Evolutionary conservation across 768 basidiomycete genomes (phyloP).

Genomic region (Coprinopsis marcescibilis): DNA sequence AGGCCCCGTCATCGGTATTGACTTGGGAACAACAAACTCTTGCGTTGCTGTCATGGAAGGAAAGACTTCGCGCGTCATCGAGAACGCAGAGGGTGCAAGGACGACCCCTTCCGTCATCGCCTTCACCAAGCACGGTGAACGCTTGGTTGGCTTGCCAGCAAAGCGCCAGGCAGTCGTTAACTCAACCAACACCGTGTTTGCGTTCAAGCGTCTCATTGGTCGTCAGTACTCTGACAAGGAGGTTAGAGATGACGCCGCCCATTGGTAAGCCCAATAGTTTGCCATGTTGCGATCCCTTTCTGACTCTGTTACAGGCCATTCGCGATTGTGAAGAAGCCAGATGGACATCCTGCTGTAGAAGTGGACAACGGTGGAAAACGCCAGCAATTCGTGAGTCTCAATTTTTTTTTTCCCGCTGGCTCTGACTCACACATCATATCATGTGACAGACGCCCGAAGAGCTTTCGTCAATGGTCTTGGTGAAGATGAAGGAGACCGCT

Average conservation of each 20-base stretch:
- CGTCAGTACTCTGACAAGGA: conserved; percentile 91
- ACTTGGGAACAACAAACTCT: conserved; percentile 91
- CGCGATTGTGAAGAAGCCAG: conserved; percentile 63
- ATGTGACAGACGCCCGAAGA: conserved; percentile 70
- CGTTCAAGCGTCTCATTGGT: conserved; percentile 92
- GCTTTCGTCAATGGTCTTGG: conserved; percentile 80
- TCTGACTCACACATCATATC: conserved; percentile 8
- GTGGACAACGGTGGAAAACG: conserved; percentile 84
- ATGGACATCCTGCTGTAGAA: conserved; percentile 74
- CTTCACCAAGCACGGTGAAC: conserved; percentile 98
- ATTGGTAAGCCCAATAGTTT: conserved; percentile 50
- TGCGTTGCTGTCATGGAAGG: conserved; percentile 96
- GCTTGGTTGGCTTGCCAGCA: conserved; percentile 91
- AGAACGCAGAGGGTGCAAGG: conserved; percentile 95
- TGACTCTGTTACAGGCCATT: conserved; percentile 57
- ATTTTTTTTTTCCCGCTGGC: neutral
- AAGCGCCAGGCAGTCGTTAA: conserved; percentile 98
- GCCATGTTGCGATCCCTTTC: neutral
- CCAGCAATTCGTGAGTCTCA: conserved; percentile 62
- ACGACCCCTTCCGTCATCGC: conserved; percentile 98
- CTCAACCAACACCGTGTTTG: conserved; percentile 87
- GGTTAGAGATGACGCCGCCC: conserved; percentile 84
- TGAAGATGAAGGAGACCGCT: conserved; percentile 95
- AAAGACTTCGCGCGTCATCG: conserved; percentile 89
- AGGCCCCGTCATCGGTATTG: conserved; percentile 95